Percentiles rank a stretch among this genome's conserved stretches.
Conservation (phyloP, 2,329 filamentous ascomycete genomes). For the Coniochaeta sp. region DNA sequence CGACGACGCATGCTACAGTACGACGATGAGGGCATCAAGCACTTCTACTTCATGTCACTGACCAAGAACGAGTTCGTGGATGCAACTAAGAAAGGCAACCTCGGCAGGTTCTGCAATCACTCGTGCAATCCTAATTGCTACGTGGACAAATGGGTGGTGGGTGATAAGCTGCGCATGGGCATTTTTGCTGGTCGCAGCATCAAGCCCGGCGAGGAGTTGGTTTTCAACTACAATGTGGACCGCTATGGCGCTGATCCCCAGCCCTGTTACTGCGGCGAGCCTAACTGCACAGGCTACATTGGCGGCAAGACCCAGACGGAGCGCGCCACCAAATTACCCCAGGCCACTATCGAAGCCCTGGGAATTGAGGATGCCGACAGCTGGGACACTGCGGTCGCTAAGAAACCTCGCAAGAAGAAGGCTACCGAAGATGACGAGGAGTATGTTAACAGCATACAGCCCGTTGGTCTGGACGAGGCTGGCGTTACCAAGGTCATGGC, state of each 20-base stretch:
- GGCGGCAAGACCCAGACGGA: conserved; percentile 97
- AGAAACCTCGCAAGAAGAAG: conserved; percentile 90
- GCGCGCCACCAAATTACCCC: conserved; percentile 82
- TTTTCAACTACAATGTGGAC: conserved; percentile 99
- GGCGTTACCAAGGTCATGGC: conserved; percentile 94
- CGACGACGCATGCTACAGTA: conserved; percentile 88
- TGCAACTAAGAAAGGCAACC: conserved; percentile 91
- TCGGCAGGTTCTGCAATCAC: conserved; percentile 97
- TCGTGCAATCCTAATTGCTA: conserved; percentile 99
- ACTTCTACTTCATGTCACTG: conserved; percentile 99
- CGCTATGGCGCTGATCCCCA: conserved; percentile 95
- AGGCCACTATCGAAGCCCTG: conserved; percentile 86
- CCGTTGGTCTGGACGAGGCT: conserved; percentile 70
- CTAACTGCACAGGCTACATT: conserved; percentile 93
- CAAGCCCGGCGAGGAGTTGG: conserved; percentile 83
- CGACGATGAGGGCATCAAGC: conserved; percentile 92
- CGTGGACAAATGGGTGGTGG: conserved; percentile 99
- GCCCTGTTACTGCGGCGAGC: conserved; percentile 91
- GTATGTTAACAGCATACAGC: conserved; percentile 84
- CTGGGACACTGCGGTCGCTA: conserved; percentile 86
- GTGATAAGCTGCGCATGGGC: conserved; percentile 95
- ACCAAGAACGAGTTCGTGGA: conserved; percentile 96
- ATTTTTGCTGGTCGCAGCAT: conserved; percentile 89
- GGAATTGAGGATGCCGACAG: conserved; percentile 89
- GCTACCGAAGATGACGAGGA: conserved; percentile 87